phyloP scores from a whole-genome alignment of 768 basidiomycete genomes.

The Naganishia vaughanmartiniae region DNA sequence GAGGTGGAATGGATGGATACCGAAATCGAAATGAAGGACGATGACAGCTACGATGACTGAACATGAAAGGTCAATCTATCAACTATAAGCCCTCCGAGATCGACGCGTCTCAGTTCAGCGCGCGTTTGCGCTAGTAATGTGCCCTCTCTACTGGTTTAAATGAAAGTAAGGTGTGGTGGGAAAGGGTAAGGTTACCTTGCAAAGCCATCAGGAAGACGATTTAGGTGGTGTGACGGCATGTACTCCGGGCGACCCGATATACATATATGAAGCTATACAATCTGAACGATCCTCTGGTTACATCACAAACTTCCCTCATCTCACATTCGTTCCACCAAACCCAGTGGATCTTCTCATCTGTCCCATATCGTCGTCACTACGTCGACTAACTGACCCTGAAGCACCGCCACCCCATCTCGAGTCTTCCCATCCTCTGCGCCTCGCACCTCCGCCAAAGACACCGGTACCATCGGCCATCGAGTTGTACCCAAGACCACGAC shows the following conservation, averaged over 20 bases:
- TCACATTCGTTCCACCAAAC: constrained; percentile 70
- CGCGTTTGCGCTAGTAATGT: too few species aligned
- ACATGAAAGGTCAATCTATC: background rate
- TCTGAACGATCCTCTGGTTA: too few species aligned
- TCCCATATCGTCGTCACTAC: constrained; percentile 57
- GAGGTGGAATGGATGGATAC: background rate
- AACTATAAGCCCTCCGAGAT: too few species aligned
- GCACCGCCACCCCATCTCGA: constrained; percentile 20
- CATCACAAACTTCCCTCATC: constrained; percentile 52
- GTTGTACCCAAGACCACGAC: constrained; percentile 52
- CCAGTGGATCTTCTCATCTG: constrained; percentile 74
- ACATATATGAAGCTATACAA: too few species aligned
- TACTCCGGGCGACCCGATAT: too few species aligned
- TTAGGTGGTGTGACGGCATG: too few species aligned
- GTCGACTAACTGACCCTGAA: constrained; percentile 45
- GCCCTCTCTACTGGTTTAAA: too few species aligned
- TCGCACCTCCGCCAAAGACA: constrained; percentile 57
- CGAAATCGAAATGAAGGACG: background rate
- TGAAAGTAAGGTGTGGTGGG: too few species aligned
- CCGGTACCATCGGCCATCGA: constrained; percentile 48
- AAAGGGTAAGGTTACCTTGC: too few species aligned
- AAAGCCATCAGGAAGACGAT: too few species aligned
- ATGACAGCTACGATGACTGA: background rate
- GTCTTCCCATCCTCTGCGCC: constrained; percentile 45
- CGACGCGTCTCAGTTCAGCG: too few species aligned